Evolutionary conservation across 345 rosid genomes (phyloP), one percentile per base, ranked within the genome.

Genomic region (Rubroshorea leprosula): DNA sequence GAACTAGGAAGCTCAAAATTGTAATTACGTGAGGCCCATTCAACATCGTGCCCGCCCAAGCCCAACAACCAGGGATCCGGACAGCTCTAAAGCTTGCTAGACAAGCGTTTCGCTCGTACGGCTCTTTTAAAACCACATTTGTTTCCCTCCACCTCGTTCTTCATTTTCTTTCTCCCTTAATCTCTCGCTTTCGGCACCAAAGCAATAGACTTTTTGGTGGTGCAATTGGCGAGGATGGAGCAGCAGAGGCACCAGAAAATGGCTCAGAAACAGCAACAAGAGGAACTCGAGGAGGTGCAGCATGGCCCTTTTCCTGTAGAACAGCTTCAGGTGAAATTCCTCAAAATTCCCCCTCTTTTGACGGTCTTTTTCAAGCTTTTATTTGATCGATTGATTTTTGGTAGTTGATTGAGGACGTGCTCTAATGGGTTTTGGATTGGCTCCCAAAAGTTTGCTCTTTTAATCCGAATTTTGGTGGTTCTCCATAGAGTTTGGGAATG

Each of bases 301-400:
- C 76, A 73, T 62, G 78, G 81, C 14, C 76, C 76, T 53, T 70
- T 73, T 27, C 78, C 78, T 47, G 72, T 77, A 16, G 76, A 77
- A 64, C 78, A 73, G 73, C 78, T 77, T 61, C 81, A 73, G 78
- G 78, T 77, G 64, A 49, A 54, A 52, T 23, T 57, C 22, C 22
- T 29, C 27, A 12, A 20, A n/a, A 26, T 55, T 49, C 7, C 12
- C 12, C 12, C 41, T 35, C 12, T 35, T 35, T 35, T 35, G 12
- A 13, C 41, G 11, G 12, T 35, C 41, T 27, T 29, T 18, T 48
- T 26, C 31, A 4, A n/a, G n/a, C n/a, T n/a, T n/a, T n/a, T n/a
- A n/a, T 16, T 48, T 48, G 7, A 20, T 61, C 18, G 18, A 5
- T 29, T 22, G 41, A n/a, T n/a, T n/a, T n/a, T 1, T 18, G 54